Conservation (phyloP, 164 flowering plant species). For the Vitis labrusca region DNA sequence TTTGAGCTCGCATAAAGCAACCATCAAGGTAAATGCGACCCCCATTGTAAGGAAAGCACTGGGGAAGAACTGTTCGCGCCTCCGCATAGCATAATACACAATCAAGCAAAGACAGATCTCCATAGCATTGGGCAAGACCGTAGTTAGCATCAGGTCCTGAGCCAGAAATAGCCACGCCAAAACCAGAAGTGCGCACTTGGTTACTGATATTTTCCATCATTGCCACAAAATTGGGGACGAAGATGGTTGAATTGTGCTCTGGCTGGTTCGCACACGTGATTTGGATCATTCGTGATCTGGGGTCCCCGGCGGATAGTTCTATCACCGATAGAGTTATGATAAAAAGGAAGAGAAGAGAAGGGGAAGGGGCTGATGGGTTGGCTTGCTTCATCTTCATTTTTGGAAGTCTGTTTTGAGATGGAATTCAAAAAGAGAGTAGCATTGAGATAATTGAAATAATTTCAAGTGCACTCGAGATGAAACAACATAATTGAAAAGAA, state of each 20-base stretch:
- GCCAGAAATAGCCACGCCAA: constrained; percentile 55
- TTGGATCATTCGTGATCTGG: constrained; percentile 56
- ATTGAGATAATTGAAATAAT: no score
- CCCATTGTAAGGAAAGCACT: constrained; percentile 59
- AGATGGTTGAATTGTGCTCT: constrained; percentile 58
- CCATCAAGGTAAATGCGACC: constrained; percentile 78
- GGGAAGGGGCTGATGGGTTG: background rate
- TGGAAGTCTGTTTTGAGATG: background rate
- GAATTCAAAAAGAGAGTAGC: no score
- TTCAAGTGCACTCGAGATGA: no score
- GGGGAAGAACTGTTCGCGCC: constrained; percentile 71
- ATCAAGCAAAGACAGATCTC: constrained; percentile 71
- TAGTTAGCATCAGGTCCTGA: constrained; percentile 56
- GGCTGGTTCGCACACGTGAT: constrained; percentile 33
- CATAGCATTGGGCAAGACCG: constrained; percentile 85
- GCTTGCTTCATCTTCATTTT: constrained; percentile 39
- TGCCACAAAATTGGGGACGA: constrained; percentile 63
- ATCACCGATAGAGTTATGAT: constrained; percentile 15
- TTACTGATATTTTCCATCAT: constrained; percentile 73
- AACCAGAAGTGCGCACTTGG: constrained; percentile 51
- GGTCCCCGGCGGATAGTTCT: constrained; percentile 37
- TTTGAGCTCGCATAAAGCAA: constrained; percentile 73
- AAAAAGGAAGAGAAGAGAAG: constrained; percentile 17
- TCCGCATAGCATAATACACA: constrained; percentile 71
- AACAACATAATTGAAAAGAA: background rate